Evolutionary conservation across 2,329 filamentous ascomycete species (phyloP).

Genomic region (Pseudopithomyces chartarum): DNA sequence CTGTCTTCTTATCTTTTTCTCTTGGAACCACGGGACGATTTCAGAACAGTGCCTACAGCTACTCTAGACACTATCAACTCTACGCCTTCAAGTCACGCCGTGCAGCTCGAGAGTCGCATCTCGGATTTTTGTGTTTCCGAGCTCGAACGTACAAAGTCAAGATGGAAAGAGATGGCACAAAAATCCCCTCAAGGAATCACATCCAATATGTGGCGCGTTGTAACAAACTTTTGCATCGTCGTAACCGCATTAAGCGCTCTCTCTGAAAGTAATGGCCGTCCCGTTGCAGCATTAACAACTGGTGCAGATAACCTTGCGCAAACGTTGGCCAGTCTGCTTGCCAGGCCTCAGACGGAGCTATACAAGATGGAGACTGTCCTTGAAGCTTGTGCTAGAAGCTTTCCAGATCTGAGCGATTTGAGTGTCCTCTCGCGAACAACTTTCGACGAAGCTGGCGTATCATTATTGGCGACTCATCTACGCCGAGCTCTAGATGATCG

Average conservation of each 20-base stretch:
- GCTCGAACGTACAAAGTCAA: conserved; percentile 50
- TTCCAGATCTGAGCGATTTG: conserved; percentile 34
- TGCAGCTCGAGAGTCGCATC: conserved; percentile 36
- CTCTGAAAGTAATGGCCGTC: conserved; percentile 24
- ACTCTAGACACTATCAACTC: conserved; percentile 9
- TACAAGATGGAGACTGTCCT: conserved; percentile 52
- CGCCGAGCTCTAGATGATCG: conserved; percentile 37
- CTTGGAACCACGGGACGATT: conserved; percentile 21
- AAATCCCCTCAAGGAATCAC: conserved; percentile 54
- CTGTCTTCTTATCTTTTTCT: conserved; percentile 58
- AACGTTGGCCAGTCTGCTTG: conserved; percentile 41
- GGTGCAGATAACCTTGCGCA: conserved; percentile 29
- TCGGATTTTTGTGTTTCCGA: conserved; percentile 54
- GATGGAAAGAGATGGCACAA: conserved; percentile 49
- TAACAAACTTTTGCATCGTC: conserved; percentile 56
- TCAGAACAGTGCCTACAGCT: conserved; percentile 10
- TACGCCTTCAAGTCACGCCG: conserved; percentile 21
- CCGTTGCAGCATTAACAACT: conserved; percentile 25
- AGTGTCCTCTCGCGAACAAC: conserved; percentile 13
- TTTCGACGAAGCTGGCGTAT: conserved; percentile 38
- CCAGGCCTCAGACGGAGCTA: conserved; percentile 46
- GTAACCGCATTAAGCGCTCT: conserved; percentile 38
- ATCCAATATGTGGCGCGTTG: conserved; percentile 55
- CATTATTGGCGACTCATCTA: conserved; percentile 37
- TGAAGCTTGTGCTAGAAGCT: conserved; percentile 38